Base-by-base conservation (phyloP, 768 basidiomycete genomes). In the Agrocybe pediades region DNA sequence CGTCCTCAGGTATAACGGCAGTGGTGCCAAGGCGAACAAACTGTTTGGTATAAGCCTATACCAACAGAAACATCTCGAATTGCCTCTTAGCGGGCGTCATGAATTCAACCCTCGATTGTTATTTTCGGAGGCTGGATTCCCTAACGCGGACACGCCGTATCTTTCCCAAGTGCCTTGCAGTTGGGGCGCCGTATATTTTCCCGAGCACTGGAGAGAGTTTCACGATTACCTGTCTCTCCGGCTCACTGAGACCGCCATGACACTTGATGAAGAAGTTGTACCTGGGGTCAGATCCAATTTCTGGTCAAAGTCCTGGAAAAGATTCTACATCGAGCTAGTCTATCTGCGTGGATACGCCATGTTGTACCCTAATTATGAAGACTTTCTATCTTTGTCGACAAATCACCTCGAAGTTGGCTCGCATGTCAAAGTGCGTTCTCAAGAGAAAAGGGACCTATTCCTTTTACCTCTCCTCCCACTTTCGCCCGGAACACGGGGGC, bases 181-280 rank as follows among this genome's bases (percentile, higher is more conserved):
- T 70, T 95, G 92, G 92, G 93, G 92, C 13, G 92, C 90, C 2
- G 76, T 92, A 30, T 95, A 94, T 73, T 95, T 95, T 65, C 92
- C 93, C 9, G 82, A 90, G 58, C 86, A 88, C 62, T 94, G 92
- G 92, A 81, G 85, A 60, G 90, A 90, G 66, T 95, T 94, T 68
- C 90, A 95, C 70, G 70, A 74, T 46, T 94, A 90, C 65, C 83
- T 94, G 57, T 61, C 82, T 33, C 64, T 78, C n/a, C 85, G 92
- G 23, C 79, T 92, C n/a, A 77, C 83, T n/a, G 80, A 83, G 51
- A 41, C 56, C 36, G 55, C 67, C 55, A 52, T 79, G 54, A 64
- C 73, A 40, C 71, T 81, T 51, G 71, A 72, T 20, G 63, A 63
- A 41, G 56, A 72, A 40, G 74, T 94, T 59, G 90, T 94, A 23